Evolutionary conservation across 306 rosid species (phyloP).

Genomic region (Phaseolus lunatus): DNA sequence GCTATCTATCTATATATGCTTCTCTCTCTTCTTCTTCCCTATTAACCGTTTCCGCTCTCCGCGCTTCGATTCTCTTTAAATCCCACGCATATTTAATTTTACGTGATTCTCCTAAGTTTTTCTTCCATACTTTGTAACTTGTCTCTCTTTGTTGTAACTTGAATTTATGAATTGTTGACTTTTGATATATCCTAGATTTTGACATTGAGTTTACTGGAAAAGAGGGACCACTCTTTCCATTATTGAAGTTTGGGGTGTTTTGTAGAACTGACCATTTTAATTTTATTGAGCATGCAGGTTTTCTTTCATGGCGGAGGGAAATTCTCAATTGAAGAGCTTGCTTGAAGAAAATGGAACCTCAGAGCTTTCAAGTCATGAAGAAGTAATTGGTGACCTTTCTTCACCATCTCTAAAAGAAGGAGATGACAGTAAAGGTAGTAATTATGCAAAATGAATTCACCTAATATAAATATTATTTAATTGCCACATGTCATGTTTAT

Average conservation of each 20-base stretch:
- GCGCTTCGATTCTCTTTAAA: background rate
- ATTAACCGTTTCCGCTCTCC: background rate
- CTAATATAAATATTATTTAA: background rate
- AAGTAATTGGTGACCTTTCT: conserved; percentile 52
- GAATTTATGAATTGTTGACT: conserved; percentile 38
- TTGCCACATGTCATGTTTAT: conserved; percentile 5
- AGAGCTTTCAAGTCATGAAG: conserved; percentile 53
- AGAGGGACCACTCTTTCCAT: background rate
- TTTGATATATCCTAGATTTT: conserved; percentile 27
- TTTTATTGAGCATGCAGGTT: conserved; percentile 38
- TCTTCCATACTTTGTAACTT: conserved; percentile 2
- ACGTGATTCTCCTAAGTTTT: background rate
- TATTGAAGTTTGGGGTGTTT: background rate
- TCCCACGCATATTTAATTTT: too few relatives aligned
- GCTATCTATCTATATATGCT: too few relatives aligned
- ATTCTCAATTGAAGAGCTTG: conserved; percentile 39
- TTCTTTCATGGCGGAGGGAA: conserved; percentile 62
- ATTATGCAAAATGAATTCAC: background rate
- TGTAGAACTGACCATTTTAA: background rate
- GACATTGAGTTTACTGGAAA: conserved; percentile 1
- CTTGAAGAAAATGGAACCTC: conserved; percentile 55
- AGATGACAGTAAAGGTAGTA: conserved; percentile 70
- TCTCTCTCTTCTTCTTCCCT: background rate
- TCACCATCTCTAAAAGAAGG: conserved; percentile 53
- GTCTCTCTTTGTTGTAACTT: background rate